Conservation (phyloP, 1,284 basidiomycete species). For the Apiotrichum montevideense region DNA sequence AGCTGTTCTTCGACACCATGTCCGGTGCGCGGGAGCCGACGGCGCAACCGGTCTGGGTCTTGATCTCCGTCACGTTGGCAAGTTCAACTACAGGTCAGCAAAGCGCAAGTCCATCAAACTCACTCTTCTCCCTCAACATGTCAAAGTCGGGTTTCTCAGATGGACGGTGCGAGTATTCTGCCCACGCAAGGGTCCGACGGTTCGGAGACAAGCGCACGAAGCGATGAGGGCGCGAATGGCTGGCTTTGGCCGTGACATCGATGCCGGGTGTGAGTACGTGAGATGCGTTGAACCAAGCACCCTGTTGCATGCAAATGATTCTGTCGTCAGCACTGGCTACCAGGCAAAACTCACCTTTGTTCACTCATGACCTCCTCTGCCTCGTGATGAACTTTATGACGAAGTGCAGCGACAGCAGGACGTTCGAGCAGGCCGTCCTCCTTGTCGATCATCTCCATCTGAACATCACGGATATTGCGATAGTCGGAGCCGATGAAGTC, state of each 20-base stretch:
- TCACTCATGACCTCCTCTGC: slow-evolving; percentile 87
- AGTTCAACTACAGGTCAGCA: slow-evolving; percentile 56
- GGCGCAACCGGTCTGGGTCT: slow-evolving; percentile 64
- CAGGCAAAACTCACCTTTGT: slow-evolving; percentile 54
- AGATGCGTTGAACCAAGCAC: slow-evolving; percentile 42
- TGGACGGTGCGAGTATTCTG: slow-evolving; percentile 26
- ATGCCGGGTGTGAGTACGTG: slow-evolving; percentile 26
- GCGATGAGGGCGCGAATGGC: slow-evolving; percentile 28
- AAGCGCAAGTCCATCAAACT: slow-evolving; percentile 19
- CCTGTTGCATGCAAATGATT: slow-evolving; percentile 43
- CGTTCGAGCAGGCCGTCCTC: slow-evolving; percentile 85
- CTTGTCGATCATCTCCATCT: slow-evolving; percentile 87
- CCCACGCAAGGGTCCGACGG: slow-evolving; percentile 36
- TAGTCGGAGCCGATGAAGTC: slow-evolving; percentile 84
- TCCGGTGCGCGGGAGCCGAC: slow-evolving; percentile 49
- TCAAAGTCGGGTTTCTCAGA: slow-evolving; percentile 25
- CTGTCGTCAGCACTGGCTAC: slow-evolving; percentile 13
- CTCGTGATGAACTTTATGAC: slow-evolving; percentile 80
- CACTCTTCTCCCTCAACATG: slow-evolving; percentile 56
- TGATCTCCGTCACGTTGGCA: slow-evolving; percentile 67
- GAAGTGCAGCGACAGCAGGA: slow-evolving; percentile 75
- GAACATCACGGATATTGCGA: slow-evolving; percentile 75
- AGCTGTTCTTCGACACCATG: slow-evolving; percentile 61
- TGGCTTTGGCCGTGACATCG: slow-evolving; percentile 20
- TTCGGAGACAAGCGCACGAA: slow-evolving; percentile 38